A percentile compares a stretch with the other conserved stretches of the same genome.
These are phyloP conservation scores for Starmerella etchellsii DNA, from an alignment of 805 yeast genomes.

Conservation along the genomic window DNA sequence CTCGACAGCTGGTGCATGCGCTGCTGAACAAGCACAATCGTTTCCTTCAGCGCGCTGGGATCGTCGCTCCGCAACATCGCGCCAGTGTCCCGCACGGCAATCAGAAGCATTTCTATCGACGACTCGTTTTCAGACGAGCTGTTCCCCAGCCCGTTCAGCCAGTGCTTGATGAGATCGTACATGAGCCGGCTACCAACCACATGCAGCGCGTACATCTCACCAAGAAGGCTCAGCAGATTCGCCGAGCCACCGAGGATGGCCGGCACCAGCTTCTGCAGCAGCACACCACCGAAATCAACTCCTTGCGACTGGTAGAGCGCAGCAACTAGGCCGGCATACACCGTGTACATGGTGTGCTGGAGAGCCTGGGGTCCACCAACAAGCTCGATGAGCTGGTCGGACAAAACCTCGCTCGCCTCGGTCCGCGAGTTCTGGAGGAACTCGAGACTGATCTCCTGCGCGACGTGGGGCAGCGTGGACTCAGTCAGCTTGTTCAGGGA, in stretches of 20 bases:
- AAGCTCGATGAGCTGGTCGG: conserved; percentile 51
- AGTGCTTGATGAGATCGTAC: conserved; percentile 54
- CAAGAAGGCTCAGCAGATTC: conserved; percentile 49
- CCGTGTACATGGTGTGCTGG: conserved; percentile 63
- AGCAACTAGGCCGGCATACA: conserved; percentile 65
- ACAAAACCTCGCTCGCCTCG: conserved; percentile 57
- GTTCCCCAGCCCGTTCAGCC: conserved; percentile 35
- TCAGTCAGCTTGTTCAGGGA: conserved; percentile 82
- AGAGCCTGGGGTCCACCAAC: conserved; percentile 51
- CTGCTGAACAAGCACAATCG: conserved; percentile 46
- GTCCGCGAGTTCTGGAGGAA: conserved; percentile 64
- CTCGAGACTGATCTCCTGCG: conserved; percentile 51
- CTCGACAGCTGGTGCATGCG: conserved; percentile 28
- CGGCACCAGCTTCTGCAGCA: conserved; percentile 58
- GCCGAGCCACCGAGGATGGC: conserved; percentile 28
- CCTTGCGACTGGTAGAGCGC: conserved; percentile 73
- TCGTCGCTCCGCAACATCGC: conserved; percentile 81
- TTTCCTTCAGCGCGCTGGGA: conserved; percentile 71
- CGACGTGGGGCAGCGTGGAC: conserved; percentile 59
- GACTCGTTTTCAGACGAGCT: conserved; percentile 37
- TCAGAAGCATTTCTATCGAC: conserved; percentile 57
- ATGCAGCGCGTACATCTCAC: conserved; percentile 67
- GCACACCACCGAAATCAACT: conserved; percentile 76
- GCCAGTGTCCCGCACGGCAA: conserved; percentile 65
- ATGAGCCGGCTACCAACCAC: conserved; percentile 59